phyloP scores from a whole-genome alignment of 116 monocot genomes.

The Thalassia testudinum region DNA sequence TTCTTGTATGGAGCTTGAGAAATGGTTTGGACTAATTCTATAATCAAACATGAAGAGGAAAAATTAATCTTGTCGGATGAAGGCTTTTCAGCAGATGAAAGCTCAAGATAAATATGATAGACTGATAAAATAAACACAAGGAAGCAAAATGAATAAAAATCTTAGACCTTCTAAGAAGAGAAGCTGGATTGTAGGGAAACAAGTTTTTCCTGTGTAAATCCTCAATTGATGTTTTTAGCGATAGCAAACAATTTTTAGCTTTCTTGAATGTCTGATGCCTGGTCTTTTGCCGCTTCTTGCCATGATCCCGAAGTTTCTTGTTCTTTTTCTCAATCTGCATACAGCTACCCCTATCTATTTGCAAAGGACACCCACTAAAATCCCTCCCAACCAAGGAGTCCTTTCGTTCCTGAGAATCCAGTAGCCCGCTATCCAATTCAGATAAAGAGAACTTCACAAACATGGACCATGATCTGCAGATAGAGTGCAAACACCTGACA shows the following conservation, averaged over 20 bases:
- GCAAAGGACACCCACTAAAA: no score
- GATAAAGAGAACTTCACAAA: slow-evolving; percentile 32
- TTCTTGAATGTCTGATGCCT: slow-evolving; percentile 12
- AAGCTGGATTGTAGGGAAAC: slow-evolving; percentile 59
- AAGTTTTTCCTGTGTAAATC: slow-evolving; percentile 52
- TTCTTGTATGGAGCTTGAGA: no score
- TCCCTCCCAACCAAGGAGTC: no score
- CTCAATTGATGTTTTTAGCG: slow-evolving; percentile 45
- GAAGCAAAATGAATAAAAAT: background rate
- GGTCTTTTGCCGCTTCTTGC: background rate
- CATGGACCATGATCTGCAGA: slow-evolving; percentile 41
- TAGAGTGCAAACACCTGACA: slow-evolving; percentile 51
- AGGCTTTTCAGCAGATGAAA: no score
- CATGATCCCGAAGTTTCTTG: background rate
- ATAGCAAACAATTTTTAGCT: slow-evolving; percentile 55
- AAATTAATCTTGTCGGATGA: no score
- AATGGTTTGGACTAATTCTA: background rate
- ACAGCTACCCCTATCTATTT: no score
- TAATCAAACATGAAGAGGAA: background rate
- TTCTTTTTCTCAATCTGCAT: background rate
- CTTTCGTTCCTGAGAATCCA: slow-evolving; percentile 21
- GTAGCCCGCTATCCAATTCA: slow-evolving; percentile 10
- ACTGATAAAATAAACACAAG: no score
- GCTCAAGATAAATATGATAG: no score
- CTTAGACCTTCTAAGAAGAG: slow-evolving; percentile 67